phyloP scores from a whole-genome alignment of 2,329 filamentous ascomycete genomes.

The Penicillium thymicola region DNA sequence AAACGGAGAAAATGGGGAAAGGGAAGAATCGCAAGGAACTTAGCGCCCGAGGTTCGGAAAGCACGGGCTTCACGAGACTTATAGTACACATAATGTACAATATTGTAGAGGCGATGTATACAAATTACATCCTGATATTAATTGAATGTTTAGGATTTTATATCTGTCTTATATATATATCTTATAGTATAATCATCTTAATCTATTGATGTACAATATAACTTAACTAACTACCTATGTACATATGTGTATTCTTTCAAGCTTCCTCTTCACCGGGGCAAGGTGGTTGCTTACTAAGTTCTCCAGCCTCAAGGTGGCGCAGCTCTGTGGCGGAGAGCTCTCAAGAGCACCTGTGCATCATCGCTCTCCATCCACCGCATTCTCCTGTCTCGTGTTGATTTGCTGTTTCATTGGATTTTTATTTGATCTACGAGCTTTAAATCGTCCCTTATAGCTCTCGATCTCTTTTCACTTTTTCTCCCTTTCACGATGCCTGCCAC shows the following conservation, averaged over 20 bases:
- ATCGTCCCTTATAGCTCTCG: not conserved
- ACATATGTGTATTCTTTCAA: not conserved
- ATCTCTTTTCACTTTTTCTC: not conserved
- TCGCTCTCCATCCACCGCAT: constrained; percentile 13
- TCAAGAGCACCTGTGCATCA: constrained; percentile 19
- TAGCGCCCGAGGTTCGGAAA: constrained; percentile 35
- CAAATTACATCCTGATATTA: not conserved
- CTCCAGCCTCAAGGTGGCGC: constrained; percentile 18
- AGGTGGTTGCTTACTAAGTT: constrained; percentile 13
- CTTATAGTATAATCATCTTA: not conserved
- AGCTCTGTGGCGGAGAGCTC: constrained; percentile 20
- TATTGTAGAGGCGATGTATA: not conserved
- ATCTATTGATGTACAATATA: not conserved
- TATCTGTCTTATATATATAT: not conserved
- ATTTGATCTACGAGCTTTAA: constrained; percentile 3
- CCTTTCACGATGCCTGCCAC: constrained; percentile 78
- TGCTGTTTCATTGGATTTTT: constrained; percentile 2
- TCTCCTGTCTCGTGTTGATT: constrained; percentile 3
- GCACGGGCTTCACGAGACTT: constrained; percentile 4
- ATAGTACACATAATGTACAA: not conserved
- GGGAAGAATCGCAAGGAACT: constrained; percentile 30
- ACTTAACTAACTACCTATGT: no score
- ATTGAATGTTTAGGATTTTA: not conserved
- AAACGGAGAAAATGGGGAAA: constrained; percentile 25
- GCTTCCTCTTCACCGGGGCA: not conserved